Evolutionary conservation across 495 filamentous ascomycete genomes (phyloP), one percentile per base, ranked within the genome.

Genomic region (Polyplosphaeria fusca): DNA sequence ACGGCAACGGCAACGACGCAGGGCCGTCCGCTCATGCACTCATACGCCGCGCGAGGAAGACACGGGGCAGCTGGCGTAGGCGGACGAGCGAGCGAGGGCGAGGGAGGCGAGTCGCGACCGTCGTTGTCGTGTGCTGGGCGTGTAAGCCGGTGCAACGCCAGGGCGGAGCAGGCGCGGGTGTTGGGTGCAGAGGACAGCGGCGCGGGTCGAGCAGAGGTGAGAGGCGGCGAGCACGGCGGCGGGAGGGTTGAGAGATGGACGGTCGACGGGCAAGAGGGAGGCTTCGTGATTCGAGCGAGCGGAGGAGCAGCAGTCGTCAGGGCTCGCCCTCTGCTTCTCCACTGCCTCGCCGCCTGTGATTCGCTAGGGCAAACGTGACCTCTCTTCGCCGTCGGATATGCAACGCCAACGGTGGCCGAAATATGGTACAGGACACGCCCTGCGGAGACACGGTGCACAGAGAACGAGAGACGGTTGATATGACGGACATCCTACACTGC

Each of bases 111-210:
- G 23, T 47, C 39, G 37, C 63, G 58, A 38, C 20, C 37, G 44
- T 41, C 40, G 35, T 32, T 28, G 63, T 66, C 58, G 58, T 66
- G 63, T 66, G 63, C 48, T 52, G 22, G 52, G 43, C 41, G 57
- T 40, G 52, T 24, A 24, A 30, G 46, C 25, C 46, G 20, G 55
- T 52, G 48, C 63, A 49, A 49, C 42, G 48, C 50, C 52, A 56
- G 53, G 43, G 28, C 38, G 18, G 47, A 18, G 52, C 26, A 45
- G 53, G 51, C 42, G 47, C 59, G n/a, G 38, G 19, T 23, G 51
- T 23, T 52, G 18, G 45, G 37, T 22, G 30, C 16, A 18, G 5
- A 27, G 37, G 18, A 39, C 54, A 54, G 54, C 54, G 42, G 50
- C 56, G 45, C 22, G 24, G 14, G 52, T 22, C 30, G 41, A 58